These are phyloP conservation scores for Dillenia turbinata DNA, from an alignment of 164 flowering plant species.

Conservation along the genomic window DNA sequence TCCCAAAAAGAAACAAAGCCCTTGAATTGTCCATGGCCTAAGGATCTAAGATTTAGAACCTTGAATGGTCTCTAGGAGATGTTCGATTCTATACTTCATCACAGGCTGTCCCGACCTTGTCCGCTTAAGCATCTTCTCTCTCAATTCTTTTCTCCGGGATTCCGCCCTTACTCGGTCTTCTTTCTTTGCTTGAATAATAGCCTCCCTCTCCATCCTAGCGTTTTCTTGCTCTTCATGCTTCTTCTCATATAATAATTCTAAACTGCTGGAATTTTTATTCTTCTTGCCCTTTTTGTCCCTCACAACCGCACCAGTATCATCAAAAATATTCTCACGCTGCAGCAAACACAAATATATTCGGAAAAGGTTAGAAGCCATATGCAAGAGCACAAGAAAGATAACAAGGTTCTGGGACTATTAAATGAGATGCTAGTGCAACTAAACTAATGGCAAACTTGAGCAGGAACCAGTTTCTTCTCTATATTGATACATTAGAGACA, in stretches of 20 bases:
- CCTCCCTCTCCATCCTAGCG: conserved; percentile 68
- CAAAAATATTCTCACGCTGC: too few species aligned
- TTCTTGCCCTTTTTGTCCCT: conserved; percentile 28
- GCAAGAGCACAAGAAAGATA: not conserved
- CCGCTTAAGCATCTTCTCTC: conserved; percentile 70
- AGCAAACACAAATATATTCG: too few species aligned
- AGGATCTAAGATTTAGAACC: conserved; percentile 22
- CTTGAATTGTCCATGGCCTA: too few species aligned
- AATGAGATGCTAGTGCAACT: too few species aligned
- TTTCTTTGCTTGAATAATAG: conserved; percentile 48
- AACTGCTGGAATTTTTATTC: conserved; percentile 26
- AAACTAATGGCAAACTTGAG: too few species aligned
- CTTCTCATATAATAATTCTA: conserved; percentile 53
- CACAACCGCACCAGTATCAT: not conserved
- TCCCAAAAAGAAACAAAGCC: not conserved
- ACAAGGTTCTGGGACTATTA: too few species aligned
- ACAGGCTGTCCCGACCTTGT: conserved; percentile 83
- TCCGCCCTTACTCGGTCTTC: conserved; percentile 55
- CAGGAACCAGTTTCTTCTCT: too few species aligned
- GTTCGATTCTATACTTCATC: conserved; percentile 89
- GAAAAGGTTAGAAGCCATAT: too few species aligned
- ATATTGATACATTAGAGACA: too few species aligned
- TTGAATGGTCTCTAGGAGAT: conserved; percentile 57
- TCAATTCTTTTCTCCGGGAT: conserved; percentile 48
- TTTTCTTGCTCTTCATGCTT: conserved; percentile 60